These are phyloP conservation scores for Ceratobasidium sp. DNA, from an alignment of 1,284 basidiomycete genomes.

Conservation along the genomic window DNA sequence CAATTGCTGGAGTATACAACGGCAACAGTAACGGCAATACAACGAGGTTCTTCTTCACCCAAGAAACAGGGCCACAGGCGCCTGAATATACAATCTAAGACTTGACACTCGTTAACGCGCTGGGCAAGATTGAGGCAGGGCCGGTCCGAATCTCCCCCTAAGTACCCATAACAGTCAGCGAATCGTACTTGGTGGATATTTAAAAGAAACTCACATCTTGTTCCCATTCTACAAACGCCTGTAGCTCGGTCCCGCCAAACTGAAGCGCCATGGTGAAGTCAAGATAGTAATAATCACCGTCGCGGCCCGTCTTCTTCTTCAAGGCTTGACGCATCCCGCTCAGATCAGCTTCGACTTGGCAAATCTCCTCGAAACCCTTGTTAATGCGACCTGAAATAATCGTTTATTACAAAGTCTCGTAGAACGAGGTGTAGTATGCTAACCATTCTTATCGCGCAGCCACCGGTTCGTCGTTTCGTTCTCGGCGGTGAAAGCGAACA, in stretches of 20 bases:
- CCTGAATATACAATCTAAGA: constrained; percentile 5
- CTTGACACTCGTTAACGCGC: constrained; percentile 35
- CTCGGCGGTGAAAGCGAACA: constrained; percentile 38
- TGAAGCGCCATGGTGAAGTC: constrained; percentile 45
- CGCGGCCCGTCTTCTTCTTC: constrained; percentile 33
- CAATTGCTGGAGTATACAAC: too few species aligned
- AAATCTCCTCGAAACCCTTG: constrained; percentile 39
- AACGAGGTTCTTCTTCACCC: too few species aligned
- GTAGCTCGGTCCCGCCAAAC: constrained; percentile 46
- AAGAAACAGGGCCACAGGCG: neutral
- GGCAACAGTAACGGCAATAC: too few species aligned
- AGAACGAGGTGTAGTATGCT: neutral
- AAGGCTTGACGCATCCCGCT: constrained; percentile 43
- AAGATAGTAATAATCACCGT: constrained; percentile 43
- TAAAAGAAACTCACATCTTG: constrained; percentile 31
- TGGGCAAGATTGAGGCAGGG: constrained; percentile 35
- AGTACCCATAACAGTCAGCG: neutral
- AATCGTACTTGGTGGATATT: neutral
- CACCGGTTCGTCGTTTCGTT: constrained; percentile 20
- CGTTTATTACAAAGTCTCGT: neutral
- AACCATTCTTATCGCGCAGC: constrained; percentile 36
- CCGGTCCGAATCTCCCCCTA: constrained; percentile 41
- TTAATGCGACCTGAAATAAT: constrained; percentile 30
- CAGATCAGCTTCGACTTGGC: constrained; percentile 42
- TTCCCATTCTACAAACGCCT: constrained; percentile 47